These are phyloP conservation scores for Globisporangium nunn DNA, from an alignment of 352 stramenopile species.

Conservation along the genomic window DNA sequence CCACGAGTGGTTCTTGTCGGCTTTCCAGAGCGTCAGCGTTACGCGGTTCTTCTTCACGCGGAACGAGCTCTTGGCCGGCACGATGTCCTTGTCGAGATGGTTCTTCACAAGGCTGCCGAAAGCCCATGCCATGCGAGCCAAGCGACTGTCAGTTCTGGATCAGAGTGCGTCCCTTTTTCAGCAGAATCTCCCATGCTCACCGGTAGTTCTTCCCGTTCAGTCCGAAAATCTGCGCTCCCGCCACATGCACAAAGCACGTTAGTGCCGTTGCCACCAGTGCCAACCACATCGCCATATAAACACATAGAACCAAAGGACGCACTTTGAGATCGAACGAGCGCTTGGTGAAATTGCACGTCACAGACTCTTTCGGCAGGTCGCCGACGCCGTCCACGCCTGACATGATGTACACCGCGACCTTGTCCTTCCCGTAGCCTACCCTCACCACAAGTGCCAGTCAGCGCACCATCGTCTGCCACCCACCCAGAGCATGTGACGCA, in stretches of 20 bases:
- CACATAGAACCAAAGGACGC: not conserved
- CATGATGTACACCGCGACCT: constrained; percentile 79
- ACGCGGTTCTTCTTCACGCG: constrained; percentile 85
- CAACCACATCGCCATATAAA: constrained; percentile 1
- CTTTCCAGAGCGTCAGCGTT: constrained; percentile 70
- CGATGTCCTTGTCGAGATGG: constrained; percentile 80
- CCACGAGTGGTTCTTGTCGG: constrained; percentile 72
- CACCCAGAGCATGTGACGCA: not conserved
- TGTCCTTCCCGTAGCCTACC: constrained; percentile 76
- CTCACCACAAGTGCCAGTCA: not conserved
- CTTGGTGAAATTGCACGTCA: constrained; percentile 76
- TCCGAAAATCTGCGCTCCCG: constrained; percentile 35
- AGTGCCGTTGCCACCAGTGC: no score
- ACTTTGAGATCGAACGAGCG: constrained; percentile 82
- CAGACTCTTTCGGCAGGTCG: constrained; percentile 55
- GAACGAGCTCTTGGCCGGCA: constrained; percentile 63
- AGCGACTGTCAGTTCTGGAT: no score
- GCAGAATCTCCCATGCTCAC: constrained; percentile 4
- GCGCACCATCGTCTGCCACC: not conserved
- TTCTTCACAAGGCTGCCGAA: constrained; percentile 44
- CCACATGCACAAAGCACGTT: not conserved
- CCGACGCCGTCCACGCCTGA: constrained; percentile 78
- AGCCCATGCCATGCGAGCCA: no score
- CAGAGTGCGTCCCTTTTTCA: no score
- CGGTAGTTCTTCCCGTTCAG: constrained; percentile 72